Conservation (phyloP, 2,329 filamentous ascomycete genomes). For the Tolypocladium inflatum region DNA sequence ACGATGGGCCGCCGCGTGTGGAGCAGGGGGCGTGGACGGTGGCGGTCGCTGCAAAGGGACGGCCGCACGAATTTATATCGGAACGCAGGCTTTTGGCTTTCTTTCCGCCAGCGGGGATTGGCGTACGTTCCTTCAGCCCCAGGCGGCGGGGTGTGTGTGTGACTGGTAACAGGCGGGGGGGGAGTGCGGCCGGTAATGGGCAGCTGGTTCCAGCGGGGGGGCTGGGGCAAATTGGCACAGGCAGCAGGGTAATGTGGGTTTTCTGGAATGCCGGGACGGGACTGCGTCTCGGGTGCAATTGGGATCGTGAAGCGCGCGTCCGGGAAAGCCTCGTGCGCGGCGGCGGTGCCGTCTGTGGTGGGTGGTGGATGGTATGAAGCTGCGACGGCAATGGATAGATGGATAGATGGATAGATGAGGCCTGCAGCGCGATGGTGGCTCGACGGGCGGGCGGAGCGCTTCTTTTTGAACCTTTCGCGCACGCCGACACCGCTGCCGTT, state of each 20-base stretch:
- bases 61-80: conserved; percentile 24
- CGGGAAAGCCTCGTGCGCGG: neutral
- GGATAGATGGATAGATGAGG: too few species aligned
- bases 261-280: neutral
- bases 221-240: neutral
- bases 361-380: too few species aligned
- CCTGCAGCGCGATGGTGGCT: neutral
- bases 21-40: neutral
- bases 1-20: neutral
- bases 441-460: neutral
- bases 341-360: neutral
- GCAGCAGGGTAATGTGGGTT: neutral
- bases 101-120: conserved; percentile 11
- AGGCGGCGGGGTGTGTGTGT: neutral
- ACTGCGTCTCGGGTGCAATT: neutral
- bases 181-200: neutral
- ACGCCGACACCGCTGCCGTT: neutral
- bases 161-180: neutral
- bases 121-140: conserved; percentile 2
- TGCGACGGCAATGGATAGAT: neutral
- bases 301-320: neutral
- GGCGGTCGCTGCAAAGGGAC: conserved; percentile 8
- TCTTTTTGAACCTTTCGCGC: neutral
- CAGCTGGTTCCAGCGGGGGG: too few species aligned
- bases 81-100: conserved; percentile 18